A percentile compares a stretch with the other conserved stretches of the same genome.
phyloP scores from a whole-genome alignment of 2,329 filamentous ascomycete species.

The Botrytis paeoniae region DNA sequence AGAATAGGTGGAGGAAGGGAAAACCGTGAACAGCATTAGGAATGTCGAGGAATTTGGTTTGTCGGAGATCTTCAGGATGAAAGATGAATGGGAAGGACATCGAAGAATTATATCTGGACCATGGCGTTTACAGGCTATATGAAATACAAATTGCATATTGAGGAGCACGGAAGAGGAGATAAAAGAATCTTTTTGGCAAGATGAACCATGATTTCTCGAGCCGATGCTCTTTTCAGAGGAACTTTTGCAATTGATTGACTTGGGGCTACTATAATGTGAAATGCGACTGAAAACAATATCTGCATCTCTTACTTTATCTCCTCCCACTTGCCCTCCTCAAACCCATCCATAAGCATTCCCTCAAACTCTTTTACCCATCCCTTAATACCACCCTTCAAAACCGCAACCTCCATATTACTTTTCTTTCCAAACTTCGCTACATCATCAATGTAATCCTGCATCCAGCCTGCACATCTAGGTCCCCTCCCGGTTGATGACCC shows the following conservation, averaged over 20 bases:
- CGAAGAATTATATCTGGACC: slow-evolving; percentile 11
- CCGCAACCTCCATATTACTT: slow-evolving; percentile 45
- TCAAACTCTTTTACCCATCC: slow-evolving; percentile 52
- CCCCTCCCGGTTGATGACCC: slow-evolving; percentile 52
- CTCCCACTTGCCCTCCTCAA: slow-evolving; percentile 44
- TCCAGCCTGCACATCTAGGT: slow-evolving; percentile 52
- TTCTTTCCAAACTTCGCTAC: slow-evolving; percentile 42
- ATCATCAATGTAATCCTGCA: slow-evolving; percentile 53
- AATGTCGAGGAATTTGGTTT: neutral
- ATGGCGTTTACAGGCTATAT: slow-evolving; percentile 19
- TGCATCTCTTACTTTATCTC: slow-evolving; percentile 29
- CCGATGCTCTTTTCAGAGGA: neutral
- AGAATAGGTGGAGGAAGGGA: slow-evolving; percentile 58
- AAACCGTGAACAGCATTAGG: slow-evolving; percentile 38
- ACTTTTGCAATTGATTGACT: neutral
- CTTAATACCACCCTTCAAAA: slow-evolving; percentile 53
- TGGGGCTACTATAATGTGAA: neutral
- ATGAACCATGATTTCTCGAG: neutral
- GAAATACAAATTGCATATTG: slow-evolving; percentile 20
- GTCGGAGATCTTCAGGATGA: neutral
- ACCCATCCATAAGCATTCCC: slow-evolving; percentile 49
- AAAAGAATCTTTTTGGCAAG: slow-evolving; percentile 5
- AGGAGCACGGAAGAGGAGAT: slow-evolving; percentile 7
- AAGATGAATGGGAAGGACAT: slow-evolving; percentile 13
- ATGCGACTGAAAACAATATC: neutral